Base-by-base conservation (phyloP, 371 early-diverging fungal species). In the Mortierella sp. region DNA sequence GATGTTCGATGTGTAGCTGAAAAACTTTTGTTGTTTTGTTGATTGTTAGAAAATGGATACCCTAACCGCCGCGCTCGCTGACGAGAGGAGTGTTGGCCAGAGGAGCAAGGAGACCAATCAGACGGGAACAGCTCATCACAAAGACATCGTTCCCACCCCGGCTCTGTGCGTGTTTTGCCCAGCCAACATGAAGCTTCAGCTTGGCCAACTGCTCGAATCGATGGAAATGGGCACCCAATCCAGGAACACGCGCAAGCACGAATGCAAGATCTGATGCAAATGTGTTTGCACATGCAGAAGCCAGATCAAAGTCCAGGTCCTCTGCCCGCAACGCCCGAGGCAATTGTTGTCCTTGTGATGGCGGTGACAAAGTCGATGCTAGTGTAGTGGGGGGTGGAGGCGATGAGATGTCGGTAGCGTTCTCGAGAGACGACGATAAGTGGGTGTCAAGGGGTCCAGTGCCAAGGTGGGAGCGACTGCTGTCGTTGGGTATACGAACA, bases 71-170 rank as follows among this genome's bases (percentile, higher is more conserved):
- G 55, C 85, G 85, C 70, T 85, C 85, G 60, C 85, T 85, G 47
- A 85, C 85, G 34, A 85, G 72, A 10, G 81, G 85, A 13, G 85
- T 85, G 55, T 85, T 85, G n/a, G 85, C 85, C 57, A 85, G 54
- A 3, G 85, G 85, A 0, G 85, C 85, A 74, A 85, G 65, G 28
- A 85, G 57, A 19, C 78, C 79, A 45, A 85, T 85, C 48, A 85
- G 70, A 9, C 85, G 47, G 14, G 85, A 85, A 45, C 85, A 85
- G 63, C 81, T 81, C 85, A 85, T 85, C 26, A 85, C 85, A 85
- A 85, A 85, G n/a, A 85, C 85, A 68, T 85, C 85, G 76, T 85
- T 85, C 4, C 85, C 85, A 28, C 85, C 85, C 26, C 85, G 81
- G 44, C 85, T 85, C 75, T 85, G 85, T 21, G 85, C 85, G 74